These are phyloP conservation scores for Diplocarpon mali DNA, from an alignment of 2,329 filamentous ascomycete genomes.

Conservation along the genomic window DNA sequence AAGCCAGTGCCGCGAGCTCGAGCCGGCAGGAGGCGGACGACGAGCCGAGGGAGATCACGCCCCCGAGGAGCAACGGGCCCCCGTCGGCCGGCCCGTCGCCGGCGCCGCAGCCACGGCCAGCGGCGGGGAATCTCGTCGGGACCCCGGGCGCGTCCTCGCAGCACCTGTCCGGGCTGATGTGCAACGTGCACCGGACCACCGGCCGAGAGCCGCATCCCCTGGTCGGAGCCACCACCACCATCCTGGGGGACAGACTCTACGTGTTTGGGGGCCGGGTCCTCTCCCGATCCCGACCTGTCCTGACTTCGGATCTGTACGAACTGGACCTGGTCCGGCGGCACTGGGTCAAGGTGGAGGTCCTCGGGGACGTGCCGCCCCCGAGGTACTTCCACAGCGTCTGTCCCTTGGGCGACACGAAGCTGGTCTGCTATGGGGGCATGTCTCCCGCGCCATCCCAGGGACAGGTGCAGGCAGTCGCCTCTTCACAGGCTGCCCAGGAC, in stretches of 20 bases:
- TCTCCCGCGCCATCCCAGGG: slow-evolving; percentile 52
- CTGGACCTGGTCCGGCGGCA: slow-evolving; percentile 82
- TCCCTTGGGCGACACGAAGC: slow-evolving; percentile 81
- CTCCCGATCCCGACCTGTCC: slow-evolving; percentile 67
- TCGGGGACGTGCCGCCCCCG: slow-evolving; percentile 77
- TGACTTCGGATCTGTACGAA: slow-evolving; percentile 89
- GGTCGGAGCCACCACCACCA: slow-evolving; percentile 90
- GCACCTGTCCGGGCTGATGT: slow-evolving; percentile 56
- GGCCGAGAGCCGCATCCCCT: slow-evolving; percentile 83
- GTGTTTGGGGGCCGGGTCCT: slow-evolving; percentile 89
- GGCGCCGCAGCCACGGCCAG: slow-evolving; percentile 35
- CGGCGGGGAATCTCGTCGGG: slow-evolving; percentile 30
- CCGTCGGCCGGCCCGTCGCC: slow-evolving; percentile 47
- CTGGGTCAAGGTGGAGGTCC: slow-evolving; percentile 82
- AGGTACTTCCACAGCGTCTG: slow-evolving; percentile 98
- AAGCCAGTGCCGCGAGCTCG: slow-evolving; percentile 35
- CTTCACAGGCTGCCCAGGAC: slow-evolving; percentile 38
- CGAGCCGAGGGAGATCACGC: slow-evolving; percentile 35
- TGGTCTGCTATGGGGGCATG: slow-evolving; percentile 98
- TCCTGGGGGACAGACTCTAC: slow-evolving; percentile 90
- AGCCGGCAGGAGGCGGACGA: slow-evolving; percentile 34
- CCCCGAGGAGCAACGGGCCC: slow-evolving; percentile 42
- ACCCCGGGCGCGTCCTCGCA: slow-evolving; percentile 38
- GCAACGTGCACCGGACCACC: slow-evolving; percentile 72
- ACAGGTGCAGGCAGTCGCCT: slow-evolving; percentile 33